Conservation (phyloP, 371 early-diverging fungal species). For the Catenaria anguillulae region DNA sequence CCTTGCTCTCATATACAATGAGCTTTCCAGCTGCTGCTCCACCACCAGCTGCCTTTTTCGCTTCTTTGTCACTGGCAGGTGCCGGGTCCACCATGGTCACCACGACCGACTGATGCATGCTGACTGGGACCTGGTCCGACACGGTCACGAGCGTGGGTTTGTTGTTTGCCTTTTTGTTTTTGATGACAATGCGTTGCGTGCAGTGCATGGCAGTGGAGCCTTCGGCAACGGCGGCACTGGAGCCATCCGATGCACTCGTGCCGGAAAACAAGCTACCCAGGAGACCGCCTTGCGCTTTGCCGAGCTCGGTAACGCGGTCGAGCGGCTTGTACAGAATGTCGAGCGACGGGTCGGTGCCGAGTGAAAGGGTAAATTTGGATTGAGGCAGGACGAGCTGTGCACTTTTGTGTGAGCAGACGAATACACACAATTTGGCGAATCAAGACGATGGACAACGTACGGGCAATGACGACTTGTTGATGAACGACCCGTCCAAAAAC, state of each 20-base stretch:
- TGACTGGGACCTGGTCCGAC: not conserved
- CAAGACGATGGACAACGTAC: too few relatives aligned
- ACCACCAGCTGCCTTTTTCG: too few relatives aligned
- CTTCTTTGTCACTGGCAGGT: too few relatives aligned
- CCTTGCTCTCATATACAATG: too few relatives aligned
- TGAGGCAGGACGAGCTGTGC: not conserved
- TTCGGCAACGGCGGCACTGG: not conserved
- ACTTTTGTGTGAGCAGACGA: too few relatives aligned
- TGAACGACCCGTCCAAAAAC: constrained; percentile 1
- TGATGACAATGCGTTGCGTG: not conserved
- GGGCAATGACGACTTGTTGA: not conserved
- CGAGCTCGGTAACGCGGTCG: not conserved
- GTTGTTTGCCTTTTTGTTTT: not conserved
- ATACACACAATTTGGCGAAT: too few relatives aligned
- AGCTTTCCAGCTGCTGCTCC: too few relatives aligned
- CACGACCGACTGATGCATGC: not conserved
- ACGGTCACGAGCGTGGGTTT: not conserved
- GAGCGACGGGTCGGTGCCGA: constrained; percentile 5
- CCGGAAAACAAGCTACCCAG: not conserved
- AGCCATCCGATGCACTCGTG: not conserved
- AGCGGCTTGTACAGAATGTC: not conserved
- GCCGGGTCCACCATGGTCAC: not conserved
- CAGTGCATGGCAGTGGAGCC: not conserved
- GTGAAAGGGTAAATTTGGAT: not conserved
- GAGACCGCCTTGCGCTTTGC: not conserved